Evolutionary conservation across 352 stramenopile genomes (phyloP).

Genomic region (Globisporangium perplexum): DNA sequence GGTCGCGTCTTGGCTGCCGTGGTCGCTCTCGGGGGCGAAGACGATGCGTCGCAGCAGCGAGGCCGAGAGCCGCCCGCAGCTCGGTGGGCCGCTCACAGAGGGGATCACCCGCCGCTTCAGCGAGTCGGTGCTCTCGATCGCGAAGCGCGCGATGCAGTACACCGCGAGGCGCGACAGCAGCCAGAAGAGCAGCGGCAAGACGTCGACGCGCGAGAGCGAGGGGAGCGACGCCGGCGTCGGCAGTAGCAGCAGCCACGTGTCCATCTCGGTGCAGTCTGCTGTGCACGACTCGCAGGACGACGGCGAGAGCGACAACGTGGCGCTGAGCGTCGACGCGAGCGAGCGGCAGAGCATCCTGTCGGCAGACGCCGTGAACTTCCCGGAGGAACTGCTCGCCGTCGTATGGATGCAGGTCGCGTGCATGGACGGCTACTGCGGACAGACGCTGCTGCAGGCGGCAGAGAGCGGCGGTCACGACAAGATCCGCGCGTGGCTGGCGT

Average conservation of each 20-base stretch:
- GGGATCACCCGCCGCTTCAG: conserved; percentile 58
- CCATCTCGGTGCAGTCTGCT: conserved; percentile 8
- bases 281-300: neutral
- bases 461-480: conserved; percentile 70
- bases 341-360: conserved; percentile 16
- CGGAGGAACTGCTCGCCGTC: conserved; percentile 63
- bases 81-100: conserved; percentile 59
- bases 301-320: neutral
- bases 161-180: conserved; percentile 23
- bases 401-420: conserved; percentile 81
- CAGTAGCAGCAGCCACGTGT: conserved; percentile 9
- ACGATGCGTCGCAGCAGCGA: conserved; percentile 41
- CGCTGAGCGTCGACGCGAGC: neutral
- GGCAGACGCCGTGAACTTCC: conserved; percentile 27
- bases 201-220: conserved; percentile 16
- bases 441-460: conserved; percentile 72
- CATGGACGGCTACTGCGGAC: conserved; percentile 76
- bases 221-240: neutral
- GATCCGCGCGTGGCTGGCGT: conserved; percentile 76
- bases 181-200: conserved; percentile 5
- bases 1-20: neutral
- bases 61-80: conserved; percentile 38
- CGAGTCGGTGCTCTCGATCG: conserved; percentile 56
- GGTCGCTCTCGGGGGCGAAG: conserved; percentile 4
- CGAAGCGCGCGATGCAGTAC: conserved; percentile 48